These are phyloP conservation scores for Wickerhamiella vanderwaltii DNA, from an alignment of 805 yeast species.

Conservation along the genomic window DNA sequence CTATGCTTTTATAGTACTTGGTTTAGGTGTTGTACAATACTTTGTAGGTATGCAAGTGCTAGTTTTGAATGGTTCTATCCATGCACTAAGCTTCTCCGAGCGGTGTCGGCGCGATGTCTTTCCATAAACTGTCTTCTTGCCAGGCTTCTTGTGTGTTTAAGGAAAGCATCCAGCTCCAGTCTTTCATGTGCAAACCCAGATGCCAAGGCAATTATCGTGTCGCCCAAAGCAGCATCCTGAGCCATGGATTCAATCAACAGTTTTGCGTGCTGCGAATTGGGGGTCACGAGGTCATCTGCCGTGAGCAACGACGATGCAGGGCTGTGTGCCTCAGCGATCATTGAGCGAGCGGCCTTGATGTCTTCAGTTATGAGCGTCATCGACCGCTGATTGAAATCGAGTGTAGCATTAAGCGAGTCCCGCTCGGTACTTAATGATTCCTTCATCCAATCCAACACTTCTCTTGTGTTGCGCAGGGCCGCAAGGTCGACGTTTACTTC, in stretches of 20 bases:
- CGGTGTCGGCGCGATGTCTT: slow-evolving; percentile 20
- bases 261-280: slow-evolving; percentile 41
- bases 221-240: slow-evolving; percentile 59
- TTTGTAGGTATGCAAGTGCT: too few species aligned
- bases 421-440: slow-evolving; percentile 30
- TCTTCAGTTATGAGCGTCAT: slow-evolving; percentile 24
- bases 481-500: slow-evolving; percentile 21
- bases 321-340: slow-evolving; percentile 2
- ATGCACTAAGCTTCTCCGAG: not conserved
- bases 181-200: slow-evolving; percentile 41
- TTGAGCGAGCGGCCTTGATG: slow-evolving; percentile 26
- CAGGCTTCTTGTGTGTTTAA: slow-evolving; percentile 39
- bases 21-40: not conserved
- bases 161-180: slow-evolving; percentile 33
- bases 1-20: not conserved
- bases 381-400: slow-evolving; percentile 24
- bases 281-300: slow-evolving; percentile 35
- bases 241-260: slow-evolving; percentile 56
- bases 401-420: slow-evolving; percentile 22
- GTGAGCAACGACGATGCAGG: slow-evolving; percentile 20
- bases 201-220: slow-evolving; percentile 47
- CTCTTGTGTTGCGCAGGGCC: slow-evolving; percentile 27
- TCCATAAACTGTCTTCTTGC: slow-evolving; percentile 54
- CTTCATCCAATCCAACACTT: slow-evolving; percentile 29
- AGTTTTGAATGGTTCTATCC: not conserved